Conservation (phyloP, 257 asterid species). For the Knoxia roxburghii region DNA sequence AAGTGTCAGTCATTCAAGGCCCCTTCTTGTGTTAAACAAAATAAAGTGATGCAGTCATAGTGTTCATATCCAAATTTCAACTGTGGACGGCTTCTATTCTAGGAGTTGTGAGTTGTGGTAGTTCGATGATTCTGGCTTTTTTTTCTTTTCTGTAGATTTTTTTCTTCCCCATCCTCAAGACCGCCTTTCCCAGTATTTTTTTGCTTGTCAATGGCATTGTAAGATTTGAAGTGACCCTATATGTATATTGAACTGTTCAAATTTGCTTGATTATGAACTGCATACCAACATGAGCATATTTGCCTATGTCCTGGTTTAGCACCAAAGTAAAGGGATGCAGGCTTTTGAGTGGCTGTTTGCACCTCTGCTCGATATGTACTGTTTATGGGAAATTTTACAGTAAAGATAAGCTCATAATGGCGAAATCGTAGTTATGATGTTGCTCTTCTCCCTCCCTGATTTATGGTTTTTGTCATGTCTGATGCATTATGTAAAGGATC, state of each 20-base stretch:
- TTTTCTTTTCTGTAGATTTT: slow-evolving; percentile 32
- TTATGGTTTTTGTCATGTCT: not conserved
- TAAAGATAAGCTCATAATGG: not conserved
- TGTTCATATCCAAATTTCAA: slow-evolving; percentile 28
- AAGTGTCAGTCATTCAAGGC: slow-evolving; percentile 79
- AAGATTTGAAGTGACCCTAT: slow-evolving; percentile 34
- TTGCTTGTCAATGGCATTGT: slow-evolving; percentile 40
- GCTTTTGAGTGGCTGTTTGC: not conserved
- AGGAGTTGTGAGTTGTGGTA: slow-evolving; percentile 40
- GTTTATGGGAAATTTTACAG: not conserved
- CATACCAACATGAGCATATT: slow-evolving; percentile 14
- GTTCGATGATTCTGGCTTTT: slow-evolving; percentile 28
- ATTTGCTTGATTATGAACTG: slow-evolving; percentile 44
- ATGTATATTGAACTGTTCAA: slow-evolving; percentile 48
- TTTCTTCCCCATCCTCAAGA: not conserved
- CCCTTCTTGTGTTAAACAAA: slow-evolving; percentile 62
- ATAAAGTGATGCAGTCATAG: slow-evolving; percentile 77
- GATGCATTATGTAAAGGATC: not conserved
- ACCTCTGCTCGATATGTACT: not conserved
- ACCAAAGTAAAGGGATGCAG: not conserved
- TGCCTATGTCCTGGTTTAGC: slow-evolving; percentile 5
- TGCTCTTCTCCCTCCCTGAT: not conserved
- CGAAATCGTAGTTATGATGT: not conserved
- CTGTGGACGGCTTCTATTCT: slow-evolving; percentile 37
- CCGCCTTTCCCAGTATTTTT: slow-evolving; percentile 6